Conservation (phyloP, 495 filamentous ascomycete genomes). For the Margaritispora aquatica region DNA sequence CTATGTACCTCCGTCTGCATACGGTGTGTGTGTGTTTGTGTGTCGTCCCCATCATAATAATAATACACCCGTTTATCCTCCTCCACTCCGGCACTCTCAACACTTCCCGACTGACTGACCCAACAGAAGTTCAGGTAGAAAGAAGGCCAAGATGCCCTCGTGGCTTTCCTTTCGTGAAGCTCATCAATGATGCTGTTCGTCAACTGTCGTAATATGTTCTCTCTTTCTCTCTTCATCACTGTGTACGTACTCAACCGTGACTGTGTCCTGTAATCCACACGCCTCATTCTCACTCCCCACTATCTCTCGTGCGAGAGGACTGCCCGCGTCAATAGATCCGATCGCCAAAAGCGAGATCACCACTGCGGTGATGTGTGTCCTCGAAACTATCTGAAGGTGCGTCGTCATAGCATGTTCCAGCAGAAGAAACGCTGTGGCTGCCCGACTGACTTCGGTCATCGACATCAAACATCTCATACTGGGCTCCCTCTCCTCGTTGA, state of each 20-base stretch:
- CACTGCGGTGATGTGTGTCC: slow-evolving; percentile 26
- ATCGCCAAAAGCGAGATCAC: slow-evolving; percentile 34
- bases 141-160: background rate
- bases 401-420: slow-evolving; percentile 37
- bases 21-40: background rate
- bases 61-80: slow-evolving; percentile 14
- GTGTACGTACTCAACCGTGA: background rate
- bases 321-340: slow-evolving; percentile 31
- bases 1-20: background rate
- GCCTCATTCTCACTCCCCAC: slow-evolving; percentile 8
- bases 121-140: background rate
- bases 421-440: slow-evolving; percentile 29
- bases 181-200: slow-evolving; percentile 17
- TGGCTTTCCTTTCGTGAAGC: slow-evolving; percentile 22
- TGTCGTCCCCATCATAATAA: slow-evolving; percentile 22
- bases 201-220: slow-evolving; percentile 7
- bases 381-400: slow-evolving; percentile 22
- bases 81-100: background rate
- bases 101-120: too few species aligned
- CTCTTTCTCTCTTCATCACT: slow-evolving; percentile 1
- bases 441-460: slow-evolving; percentile 36
- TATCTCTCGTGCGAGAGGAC: background rate
- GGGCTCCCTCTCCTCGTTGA: slow-evolving; percentile 12
- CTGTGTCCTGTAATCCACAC: slow-evolving; percentile 14
- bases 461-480: slow-evolving; percentile 40